Conservation (phyloP, 352 stramenopile genomes). For the Phytophthora sp. region DNA sequence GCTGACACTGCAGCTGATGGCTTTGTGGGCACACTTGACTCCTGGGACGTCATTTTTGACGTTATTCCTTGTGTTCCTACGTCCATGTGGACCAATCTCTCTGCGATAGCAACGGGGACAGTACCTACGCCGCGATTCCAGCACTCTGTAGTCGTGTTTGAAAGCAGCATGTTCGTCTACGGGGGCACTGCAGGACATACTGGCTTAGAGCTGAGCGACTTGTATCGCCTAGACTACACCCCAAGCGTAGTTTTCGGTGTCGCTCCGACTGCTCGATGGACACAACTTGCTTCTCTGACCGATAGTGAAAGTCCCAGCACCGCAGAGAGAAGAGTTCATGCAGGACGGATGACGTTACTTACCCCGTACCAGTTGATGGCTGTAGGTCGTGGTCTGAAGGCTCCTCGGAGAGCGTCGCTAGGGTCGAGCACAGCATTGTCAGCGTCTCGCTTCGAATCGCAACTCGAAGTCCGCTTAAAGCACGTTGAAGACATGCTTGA, state of each 20-base stretch:
- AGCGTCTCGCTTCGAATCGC: slow-evolving; percentile 38
- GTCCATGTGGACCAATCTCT: slow-evolving; percentile 63
- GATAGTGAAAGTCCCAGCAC: slow-evolving; percentile 32
- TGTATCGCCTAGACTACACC: slow-evolving; percentile 73
- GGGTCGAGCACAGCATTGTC: slow-evolving; percentile 15
- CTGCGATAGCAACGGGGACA: slow-evolving; percentile 34
- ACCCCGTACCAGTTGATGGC: slow-evolving; percentile 58
- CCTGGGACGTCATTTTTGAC: slow-evolving; percentile 64
- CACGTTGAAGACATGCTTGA: slow-evolving; percentile 46
- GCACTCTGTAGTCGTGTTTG: slow-evolving; percentile 62
- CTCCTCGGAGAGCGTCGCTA: slow-evolving; percentile 35
- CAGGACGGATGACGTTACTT: slow-evolving; percentile 44
- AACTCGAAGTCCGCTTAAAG: slow-evolving; percentile 46
- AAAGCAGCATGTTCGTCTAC: slow-evolving; percentile 76
- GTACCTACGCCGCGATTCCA: slow-evolving; percentile 58
- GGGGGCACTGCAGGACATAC: slow-evolving; percentile 48
- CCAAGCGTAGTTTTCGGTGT: slow-evolving; percentile 15
- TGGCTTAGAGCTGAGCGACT: slow-evolving; percentile 47
- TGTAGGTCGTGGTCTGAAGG: slow-evolving; percentile 37
- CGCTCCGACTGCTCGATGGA: slow-evolving; percentile 44
- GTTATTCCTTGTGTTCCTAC: slow-evolving; percentile 56
- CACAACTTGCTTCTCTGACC: slow-evolving; percentile 40
- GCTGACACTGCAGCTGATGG: slow-evolving; percentile 51
- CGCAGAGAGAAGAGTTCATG: slow-evolving; percentile 35
- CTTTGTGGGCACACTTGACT: slow-evolving; percentile 46